Percentiles rank a stretch among this genome's conserved stretches.
phyloP scores from a whole-genome alignment of 805 yeast genomes.

The Cyberlindnera euphorbiae region DNA sequence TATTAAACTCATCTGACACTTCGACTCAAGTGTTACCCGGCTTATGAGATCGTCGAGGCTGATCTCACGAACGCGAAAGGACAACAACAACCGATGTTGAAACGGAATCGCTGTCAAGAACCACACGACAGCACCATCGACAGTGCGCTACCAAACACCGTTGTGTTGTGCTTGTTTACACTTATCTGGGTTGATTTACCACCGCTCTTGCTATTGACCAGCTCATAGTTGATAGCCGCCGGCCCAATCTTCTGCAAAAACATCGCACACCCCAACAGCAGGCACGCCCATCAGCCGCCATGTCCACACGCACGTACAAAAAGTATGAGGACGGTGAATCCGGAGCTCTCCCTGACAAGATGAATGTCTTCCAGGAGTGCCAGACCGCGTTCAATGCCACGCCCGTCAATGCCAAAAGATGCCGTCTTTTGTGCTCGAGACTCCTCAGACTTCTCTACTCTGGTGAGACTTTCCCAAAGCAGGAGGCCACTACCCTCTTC shows the following conservation, averaged over 20 bases:
- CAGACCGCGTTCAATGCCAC: slow-evolving; percentile 87
- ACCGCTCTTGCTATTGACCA: not conserved
- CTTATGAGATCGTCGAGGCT: not conserved
- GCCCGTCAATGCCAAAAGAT: slow-evolving; percentile 82
- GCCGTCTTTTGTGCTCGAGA: slow-evolving; percentile 78
- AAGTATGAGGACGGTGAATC: slow-evolving; percentile 74
- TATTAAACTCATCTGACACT: no score
- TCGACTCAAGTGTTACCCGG: slow-evolving; percentile 7
- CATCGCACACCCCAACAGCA: not conserved
- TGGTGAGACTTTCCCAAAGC: slow-evolving; percentile 83
- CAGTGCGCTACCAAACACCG: no score
- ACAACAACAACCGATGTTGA: slow-evolving; percentile 7
- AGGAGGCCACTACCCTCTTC: slow-evolving; percentile 88
- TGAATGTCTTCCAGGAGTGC: slow-evolving; percentile 97
- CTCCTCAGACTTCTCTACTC: slow-evolving; percentile 74
- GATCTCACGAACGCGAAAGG: slow-evolving; percentile 12
- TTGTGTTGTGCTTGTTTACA: no score
- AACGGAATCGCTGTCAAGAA: not conserved
- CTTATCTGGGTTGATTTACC: no score
- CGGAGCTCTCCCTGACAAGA: slow-evolving; percentile 78
- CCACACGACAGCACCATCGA: no score
- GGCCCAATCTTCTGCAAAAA: not conserved
- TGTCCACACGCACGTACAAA: slow-evolving; percentile 84
- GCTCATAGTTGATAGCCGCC: not conserved
- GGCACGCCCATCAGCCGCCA: slow-evolving; percentile 22